phyloP scores from a whole-genome alignment of 352 stramenopile genomes.

The Sclerospora graminicola region DNA sequence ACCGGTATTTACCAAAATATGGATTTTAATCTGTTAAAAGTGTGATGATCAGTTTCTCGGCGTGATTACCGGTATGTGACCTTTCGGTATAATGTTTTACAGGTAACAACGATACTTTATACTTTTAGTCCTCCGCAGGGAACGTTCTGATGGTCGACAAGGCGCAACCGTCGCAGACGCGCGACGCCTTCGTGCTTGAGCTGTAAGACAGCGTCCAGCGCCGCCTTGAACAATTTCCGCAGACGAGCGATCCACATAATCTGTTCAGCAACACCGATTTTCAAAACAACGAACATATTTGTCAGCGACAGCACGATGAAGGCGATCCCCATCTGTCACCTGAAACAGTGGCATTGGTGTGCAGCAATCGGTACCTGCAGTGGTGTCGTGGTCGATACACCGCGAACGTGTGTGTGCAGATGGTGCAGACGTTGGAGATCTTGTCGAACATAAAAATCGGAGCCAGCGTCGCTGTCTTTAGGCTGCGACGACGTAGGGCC shows the following conservation, averaged over 20 bases:
- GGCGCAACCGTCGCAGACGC: slow-evolving; percentile 65
- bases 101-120: slow-evolving; percentile 16
- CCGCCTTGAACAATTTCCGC: slow-evolving; percentile 68
- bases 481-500: slow-evolving; percentile 50
- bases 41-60: too few species aligned
- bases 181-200: slow-evolving; percentile 68
- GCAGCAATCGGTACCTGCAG: slow-evolving; percentile 39
- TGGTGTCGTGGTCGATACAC: slow-evolving; percentile 78
- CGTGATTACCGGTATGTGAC: too few species aligned
- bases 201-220: slow-evolving; percentile 72
- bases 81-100: slow-evolving; percentile 14
- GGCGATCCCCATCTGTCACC: slow-evolving; percentile 8
- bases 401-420: slow-evolving; percentile 73
- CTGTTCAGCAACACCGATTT: slow-evolving; percentile 20
- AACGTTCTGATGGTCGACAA: slow-evolving; percentile 33
- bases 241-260: slow-evolving; percentile 73
- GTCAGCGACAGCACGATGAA: slow-evolving; percentile 14
- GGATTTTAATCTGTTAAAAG: too few species aligned
- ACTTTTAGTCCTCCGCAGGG: slow-evolving; percentile 5
- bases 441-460: slow-evolving; percentile 86
- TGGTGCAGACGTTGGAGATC: slow-evolving; percentile 77
- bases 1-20: too few species aligned
- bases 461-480: slow-evolving; percentile 64
- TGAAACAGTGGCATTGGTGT: not conserved
- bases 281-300: slow-evolving; percentile 8